Percentiles rank a stretch among this genome's conserved stretches.
These are phyloP conservation scores for Claviceps sp. DNA, from an alignment of 2,329 filamentous ascomycete genomes.

Conservation along the genomic window DNA sequence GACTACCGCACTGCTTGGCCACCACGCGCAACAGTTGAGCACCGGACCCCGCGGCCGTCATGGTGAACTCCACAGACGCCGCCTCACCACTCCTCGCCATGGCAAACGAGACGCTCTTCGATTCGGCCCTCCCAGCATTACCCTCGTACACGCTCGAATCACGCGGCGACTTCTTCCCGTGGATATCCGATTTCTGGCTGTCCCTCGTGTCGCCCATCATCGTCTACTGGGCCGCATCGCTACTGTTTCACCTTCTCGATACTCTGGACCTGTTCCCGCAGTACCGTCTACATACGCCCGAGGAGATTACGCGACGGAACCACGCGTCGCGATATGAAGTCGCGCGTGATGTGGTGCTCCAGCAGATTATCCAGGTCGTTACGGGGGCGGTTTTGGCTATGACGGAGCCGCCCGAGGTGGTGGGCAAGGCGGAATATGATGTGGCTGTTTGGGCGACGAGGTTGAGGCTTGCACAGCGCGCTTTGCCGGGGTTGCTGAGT, in stretches of 20 bases:
- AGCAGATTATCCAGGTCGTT: constrained; percentile 77
- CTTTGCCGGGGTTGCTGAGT: constrained; percentile 58
- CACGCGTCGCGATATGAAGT: constrained; percentile 77
- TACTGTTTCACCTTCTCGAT: constrained; percentile 82
- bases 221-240: constrained; percentile 78
- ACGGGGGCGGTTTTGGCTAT: constrained; percentile 55
- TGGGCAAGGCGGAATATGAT: constrained; percentile 72
- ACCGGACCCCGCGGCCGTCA: constrained; percentile 10
- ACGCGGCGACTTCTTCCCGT: constrained; percentile 58
- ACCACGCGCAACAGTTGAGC: not conserved
- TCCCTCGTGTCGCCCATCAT: constrained; percentile 63
- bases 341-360: constrained; percentile 77
- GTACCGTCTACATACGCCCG: constrained; percentile 89
- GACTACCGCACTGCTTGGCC: no score
- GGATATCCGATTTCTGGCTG: constrained; percentile 70
- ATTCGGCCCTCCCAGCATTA: constrained; percentile 59
- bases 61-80: constrained; percentile 26
- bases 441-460: constrained; percentile 81
- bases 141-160: constrained; percentile 65
- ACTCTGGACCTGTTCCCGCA: constrained; percentile 73
- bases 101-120: constrained; percentile 42
- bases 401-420: constrained; percentile 60
- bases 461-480: constrained; percentile 64
- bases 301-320: constrained; percentile 78
- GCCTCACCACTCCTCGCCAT: constrained; percentile 23